Base-by-base conservation (phyloP, 2,329 filamentous ascomycete genomes). In the Ascochyta koolunga region DNA sequence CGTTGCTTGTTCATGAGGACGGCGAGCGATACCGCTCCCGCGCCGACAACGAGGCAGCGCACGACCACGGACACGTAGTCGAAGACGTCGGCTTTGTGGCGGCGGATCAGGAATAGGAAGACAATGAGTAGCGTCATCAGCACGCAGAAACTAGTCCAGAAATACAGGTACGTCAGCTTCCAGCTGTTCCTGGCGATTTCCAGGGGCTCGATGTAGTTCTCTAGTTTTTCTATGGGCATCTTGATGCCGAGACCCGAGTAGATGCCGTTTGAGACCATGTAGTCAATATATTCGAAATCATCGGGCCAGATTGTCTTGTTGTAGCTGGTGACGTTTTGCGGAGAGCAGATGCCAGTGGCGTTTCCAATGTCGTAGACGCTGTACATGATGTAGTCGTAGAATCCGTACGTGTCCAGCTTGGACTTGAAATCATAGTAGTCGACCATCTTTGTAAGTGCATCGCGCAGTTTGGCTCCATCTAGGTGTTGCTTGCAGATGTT, bases 41-140 rank as follows among this genome's bases (percentile, higher is more conserved):
- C 62, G 4, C 58, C 56, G 1, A 72, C 56, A 2, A 68, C 63
- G 9, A 68, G 43, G 25, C 67, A 53, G 18, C 73, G 70, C 10
- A 65, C 42, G 29, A 71, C 65, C 45, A 77, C 61, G 19, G 72
- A 72, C 15, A 73, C 69, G 51, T 67, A 73, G 58, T 78, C 76
- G 62, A 74, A 77, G 13, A 73, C 46, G 53, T 78, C 76, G 50
- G 68, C 66, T 40, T 71, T 73, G 60, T 75, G 68, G n/a, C 67
- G 62, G 7, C 74, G 69, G 57, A 77, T 76, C 11, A 78, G 65
- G 58, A 76, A 60, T 6, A 76, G 68, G 60, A 77, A 77, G 35
- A 69, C 38, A 45, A 77, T 70, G 16, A 71, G 61, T 47, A 70
- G 71, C n/a, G 69, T 37, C 11, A 76, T 62, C 24, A 77, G 68